Base-by-base conservation (phyloP, 768 basidiomycete species). In the Mycena alexandri region DNA sequence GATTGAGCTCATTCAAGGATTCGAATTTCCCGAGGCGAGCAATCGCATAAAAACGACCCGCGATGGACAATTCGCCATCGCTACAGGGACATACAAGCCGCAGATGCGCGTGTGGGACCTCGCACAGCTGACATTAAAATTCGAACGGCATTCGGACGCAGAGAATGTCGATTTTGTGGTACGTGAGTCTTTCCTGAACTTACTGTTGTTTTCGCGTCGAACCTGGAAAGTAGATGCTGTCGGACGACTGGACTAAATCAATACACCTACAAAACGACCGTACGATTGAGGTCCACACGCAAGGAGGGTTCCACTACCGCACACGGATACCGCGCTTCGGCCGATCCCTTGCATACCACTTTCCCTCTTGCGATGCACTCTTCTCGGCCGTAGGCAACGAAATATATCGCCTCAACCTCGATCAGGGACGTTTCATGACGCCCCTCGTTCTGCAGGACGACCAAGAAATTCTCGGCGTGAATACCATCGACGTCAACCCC, bases 221-320 rank as follows among this genome's bases (percentile, higher is more conserved):
- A 22, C 42, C 67, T 9, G 41, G 19, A 24, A 33, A 22, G 34
- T 79, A 98, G 96, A 91, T 95, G 72, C 85, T 99, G 10, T 98
- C 96, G 1, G 93, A 96, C 75, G 97, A 99, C 83, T 99, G 97
- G 97, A 99, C 97, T 9, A 99, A 99, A 77, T 91, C 94, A n/a
- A 85, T 98, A 68, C 96, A 98, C 77, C 86, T 99, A 2, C 98
- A 99, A 85, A 91, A 92, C 55, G 96, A 98, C 82, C 90, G 98
- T n/a, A 93, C 94, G 6, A 78, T 99, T 61, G 94, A 96, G 74
- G 83, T 99, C 7, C 98, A 99, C 76, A 97, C 94, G 0, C 98
- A 99, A 77, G 89, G 93, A 51, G 95, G 95, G 0, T 88, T 96
- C 66, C 94, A 98, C 78, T 94, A 98, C 76, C 90, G 92, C 43